phyloP scores from a whole-genome alignment of 352 stramenopile species.

The Aphanomyces euteiches region DNA sequence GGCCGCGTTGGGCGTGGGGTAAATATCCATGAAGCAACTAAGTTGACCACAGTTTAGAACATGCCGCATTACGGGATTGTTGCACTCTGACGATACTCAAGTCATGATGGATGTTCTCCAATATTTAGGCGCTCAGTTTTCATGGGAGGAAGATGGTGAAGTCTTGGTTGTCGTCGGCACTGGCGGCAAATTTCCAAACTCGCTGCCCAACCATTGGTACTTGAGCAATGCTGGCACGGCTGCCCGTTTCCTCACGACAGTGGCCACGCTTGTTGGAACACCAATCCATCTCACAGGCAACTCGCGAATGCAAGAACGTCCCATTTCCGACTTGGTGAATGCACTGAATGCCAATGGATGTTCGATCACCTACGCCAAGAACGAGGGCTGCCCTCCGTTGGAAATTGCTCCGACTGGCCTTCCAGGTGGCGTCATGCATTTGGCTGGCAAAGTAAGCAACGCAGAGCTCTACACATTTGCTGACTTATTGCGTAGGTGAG shows the following conservation, averaged over 20 bases:
- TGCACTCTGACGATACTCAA: constrained; percentile 96
- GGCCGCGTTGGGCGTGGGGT: constrained; percentile 87
- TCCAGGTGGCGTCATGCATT: constrained; percentile 61
- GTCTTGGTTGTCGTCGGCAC: constrained; percentile 77
- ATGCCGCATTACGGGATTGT: constrained; percentile 85
- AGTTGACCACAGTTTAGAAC: constrained; percentile 34
- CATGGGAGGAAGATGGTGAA: constrained; percentile 68
- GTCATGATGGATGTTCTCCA: constrained; percentile 97
- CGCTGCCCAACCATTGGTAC: constrained; percentile 50
- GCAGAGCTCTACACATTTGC: not conserved
- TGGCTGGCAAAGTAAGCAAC: constrained; percentile 82
- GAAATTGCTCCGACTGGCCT: constrained; percentile 64
- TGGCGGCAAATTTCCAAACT: constrained; percentile 51
- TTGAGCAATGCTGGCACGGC: constrained; percentile 90
- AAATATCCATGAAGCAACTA: not conserved
- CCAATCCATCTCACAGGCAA: constrained; percentile 90
- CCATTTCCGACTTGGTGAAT: constrained; percentile 94
- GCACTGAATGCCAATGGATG: constrained; percentile 88
- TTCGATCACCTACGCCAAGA: constrained; percentile 62
- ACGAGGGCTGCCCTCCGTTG: constrained; percentile 67
- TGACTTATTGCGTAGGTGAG: constrained; percentile 39
- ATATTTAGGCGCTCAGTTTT: constrained; percentile 83
- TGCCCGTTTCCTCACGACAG: constrained; percentile 93
- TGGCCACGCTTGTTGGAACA: constrained; percentile 64
- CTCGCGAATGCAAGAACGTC: constrained; percentile 94